Evolutionary conservation across 768 basidiomycete species (phyloP), one percentile per base, ranked within the genome.

Genomic region (Daedalea quercina): DNA sequence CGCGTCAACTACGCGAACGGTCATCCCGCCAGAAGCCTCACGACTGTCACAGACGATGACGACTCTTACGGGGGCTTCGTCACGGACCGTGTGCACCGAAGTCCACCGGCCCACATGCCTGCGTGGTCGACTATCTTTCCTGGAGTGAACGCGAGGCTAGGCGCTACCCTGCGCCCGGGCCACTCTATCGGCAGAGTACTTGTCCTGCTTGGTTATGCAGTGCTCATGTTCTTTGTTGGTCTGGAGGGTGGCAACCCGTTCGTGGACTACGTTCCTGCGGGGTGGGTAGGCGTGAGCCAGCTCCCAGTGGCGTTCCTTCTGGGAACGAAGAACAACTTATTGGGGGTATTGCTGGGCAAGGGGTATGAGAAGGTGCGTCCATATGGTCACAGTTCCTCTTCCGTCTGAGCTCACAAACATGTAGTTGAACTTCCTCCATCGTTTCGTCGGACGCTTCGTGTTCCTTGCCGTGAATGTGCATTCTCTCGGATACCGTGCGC

Each of bases 271-370:
- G 55, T 68, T 1, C 77, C 82, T 2, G 63, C 71, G 3, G 84
- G 78, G 1, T 82, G 70, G 70, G 67, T 87, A 4, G 71, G 79
- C 13, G 65, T 74, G n/a, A 76, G 81, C 2, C 86, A 88, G 54
- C 56, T 87, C 17, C 87, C 85, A 0, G 70, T 85, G 50, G 73
- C 84, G 19, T 76, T 84, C 62, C 73, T 76, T 1, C 73, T 88
- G 31, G 81, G 79, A 9, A 76, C 79, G 44, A 90, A 90, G 73
- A 87, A 87, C 65, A 87, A 78, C 61, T 50, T 83, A 17, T 62
- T 85, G 9, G 81, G 81, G 6, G 63, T 71, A 43, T 58, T 85
- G 9, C 58, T 84, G n/a, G 85, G 85, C 13, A 66, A 76, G 51
- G 81, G 82, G 31, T 90, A 89, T 63, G 83, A 84, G 61, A 81